Conservation (phyloP, 1,284 basidiomycete species). For the Pyrrhoderma lamaoense region DNA sequence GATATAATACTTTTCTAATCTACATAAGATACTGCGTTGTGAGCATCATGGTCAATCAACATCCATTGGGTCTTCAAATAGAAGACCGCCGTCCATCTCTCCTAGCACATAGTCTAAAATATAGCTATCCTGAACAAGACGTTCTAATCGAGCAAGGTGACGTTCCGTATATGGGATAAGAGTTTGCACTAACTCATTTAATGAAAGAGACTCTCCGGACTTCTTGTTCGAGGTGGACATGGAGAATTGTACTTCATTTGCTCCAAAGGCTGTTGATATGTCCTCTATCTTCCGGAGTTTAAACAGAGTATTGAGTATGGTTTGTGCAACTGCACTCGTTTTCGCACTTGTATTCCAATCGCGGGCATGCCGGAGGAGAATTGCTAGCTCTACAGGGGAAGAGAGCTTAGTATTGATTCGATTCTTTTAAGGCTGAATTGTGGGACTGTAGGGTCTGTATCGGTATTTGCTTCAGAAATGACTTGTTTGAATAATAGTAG, state of each 20-base stretch:
- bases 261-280: conserved; percentile 62
- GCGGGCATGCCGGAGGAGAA: conserved; percentile 76
- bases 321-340: conserved; percentile 83
- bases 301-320: conserved; percentile 76
- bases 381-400: conserved; percentile 70
- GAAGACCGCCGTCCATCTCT: conserved; percentile 85
- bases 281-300: conserved; percentile 69
- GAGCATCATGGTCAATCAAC: background rate
- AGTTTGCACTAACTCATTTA: conserved; percentile 77
- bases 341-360: conserved; percentile 93
- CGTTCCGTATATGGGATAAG: conserved; percentile 92
- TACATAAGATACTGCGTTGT: background rate
- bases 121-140: conserved; percentile 87
- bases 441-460: conserved; percentile 19
- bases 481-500: conserved; percentile 74
- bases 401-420: conserved; percentile 74
- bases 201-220: conserved; percentile 33
- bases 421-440: conserved; percentile 64
- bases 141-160: conserved; percentile 81
- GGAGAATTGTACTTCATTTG: conserved; percentile 22
- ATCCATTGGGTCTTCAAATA: conserved; percentile 30
- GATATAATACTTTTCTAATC: conserved; percentile 6
- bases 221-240: background rate
- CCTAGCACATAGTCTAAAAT: conserved; percentile 87
- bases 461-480: conserved; percentile 28